Base-by-base conservation (phyloP, 2,329 filamentous ascomycete genomes). In the Ustulina deusta region DNA sequence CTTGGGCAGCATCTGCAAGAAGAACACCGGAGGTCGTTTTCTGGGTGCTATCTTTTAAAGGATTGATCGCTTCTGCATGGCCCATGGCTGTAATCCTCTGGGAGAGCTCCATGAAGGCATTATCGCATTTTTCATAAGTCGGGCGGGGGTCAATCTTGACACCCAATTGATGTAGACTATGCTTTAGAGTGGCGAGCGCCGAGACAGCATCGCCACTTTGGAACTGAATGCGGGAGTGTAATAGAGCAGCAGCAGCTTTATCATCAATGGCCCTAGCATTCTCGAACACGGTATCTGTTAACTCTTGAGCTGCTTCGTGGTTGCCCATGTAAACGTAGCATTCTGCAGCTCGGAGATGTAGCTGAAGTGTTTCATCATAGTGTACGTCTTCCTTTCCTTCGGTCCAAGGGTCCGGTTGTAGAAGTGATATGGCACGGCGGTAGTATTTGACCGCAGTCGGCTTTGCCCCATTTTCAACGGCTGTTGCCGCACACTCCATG, bases 371-470 rank as follows among this genome's bases (percentile, higher is more conserved):
- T 80, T 98, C 95, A 11, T 93, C 90, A 74, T 97, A 97, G 52
- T 89, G 91, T 0, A 92, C 90, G 76, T 97, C 95, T 5, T 87
- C 85, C 15, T 82, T 79, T 6, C 83, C 84, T 34, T 91, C 89
- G 48, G 87, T 84, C 95, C 95, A 98, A 0, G 92, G 90, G 61
- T 92, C 82, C 6, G 90, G 83, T 76, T 97, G 94, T 15, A 98
- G 84, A n/a, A 98, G 84, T 10, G 85, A 84, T 52, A 97, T 85
- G 56, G 93, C 94, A 62, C 89, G 88, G 51, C 86, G 87, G 78
- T 93, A 97, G 75, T 94, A 97, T 78, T 91, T 93, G 7, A 93
- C 87, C 0, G 93, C 93, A 2, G 93, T 96, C 2, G 90, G 89
- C 63, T 93, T 86, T 1, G 94, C 94, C 17, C 94, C 94, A 60